Percentiles rank a stretch among this genome's conserved stretches.
These are phyloP conservation scores for Butyriboletus appendiculatus DNA, from an alignment of 1,284 basidiomycete species.

Conservation along the genomic window DNA sequence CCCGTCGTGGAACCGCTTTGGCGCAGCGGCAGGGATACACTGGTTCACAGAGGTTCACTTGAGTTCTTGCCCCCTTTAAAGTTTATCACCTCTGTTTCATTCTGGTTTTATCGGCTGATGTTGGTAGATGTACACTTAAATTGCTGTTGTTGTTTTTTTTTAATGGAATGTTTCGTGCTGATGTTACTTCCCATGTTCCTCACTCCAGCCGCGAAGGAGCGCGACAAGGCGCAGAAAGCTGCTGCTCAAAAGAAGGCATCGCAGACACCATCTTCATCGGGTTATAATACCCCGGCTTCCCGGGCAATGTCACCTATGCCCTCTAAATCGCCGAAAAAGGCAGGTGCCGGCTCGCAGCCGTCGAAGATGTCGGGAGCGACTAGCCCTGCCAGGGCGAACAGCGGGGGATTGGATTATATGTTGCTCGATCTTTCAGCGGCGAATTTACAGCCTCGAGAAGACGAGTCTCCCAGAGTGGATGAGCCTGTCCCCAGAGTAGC, in stretches of 20 bases:
- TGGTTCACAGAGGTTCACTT: conserved; percentile 33
- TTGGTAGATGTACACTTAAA: conserved; percentile 42
- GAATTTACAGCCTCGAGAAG: conserved; percentile 59
- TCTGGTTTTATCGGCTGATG: conserved; percentile 33
- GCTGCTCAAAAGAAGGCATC: conserved; percentile 46
- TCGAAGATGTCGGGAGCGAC: conserved; percentile 30
- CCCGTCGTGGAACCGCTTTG: conserved; percentile 73
- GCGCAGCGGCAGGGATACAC: conserved; percentile 39
- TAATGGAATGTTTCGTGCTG: conserved; percentile 41
- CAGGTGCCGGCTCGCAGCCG: conserved; percentile 42
- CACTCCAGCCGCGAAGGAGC: conserved; percentile 69
- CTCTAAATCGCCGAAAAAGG: conserved; percentile 34
- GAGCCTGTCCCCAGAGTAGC: conserved; percentile 67
- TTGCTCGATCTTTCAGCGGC: conserved; percentile 74
- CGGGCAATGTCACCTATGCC: conserved; percentile 45
- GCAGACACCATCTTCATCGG: conserved; percentile 35
- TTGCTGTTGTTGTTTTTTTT: conserved; percentile 36
- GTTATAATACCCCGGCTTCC: conserved; percentile 39
- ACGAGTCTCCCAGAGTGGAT: conserved; percentile 41
- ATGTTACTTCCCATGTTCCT: conserved; percentile 42
- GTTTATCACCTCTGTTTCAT: conserved; percentile 30
- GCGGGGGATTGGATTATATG: conserved; percentile 48
- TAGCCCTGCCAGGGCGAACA: conserved; percentile 25
- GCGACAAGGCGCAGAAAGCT: conserved; percentile 68
- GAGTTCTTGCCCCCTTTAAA: conserved; percentile 14